A percentile compares a stretch with the other conserved stretches of the same genome.
These are phyloP conservation scores for Phialocephala sp. DNA, from an alignment of 2,329 filamentous ascomycete genomes.

Conservation along the genomic window DNA sequence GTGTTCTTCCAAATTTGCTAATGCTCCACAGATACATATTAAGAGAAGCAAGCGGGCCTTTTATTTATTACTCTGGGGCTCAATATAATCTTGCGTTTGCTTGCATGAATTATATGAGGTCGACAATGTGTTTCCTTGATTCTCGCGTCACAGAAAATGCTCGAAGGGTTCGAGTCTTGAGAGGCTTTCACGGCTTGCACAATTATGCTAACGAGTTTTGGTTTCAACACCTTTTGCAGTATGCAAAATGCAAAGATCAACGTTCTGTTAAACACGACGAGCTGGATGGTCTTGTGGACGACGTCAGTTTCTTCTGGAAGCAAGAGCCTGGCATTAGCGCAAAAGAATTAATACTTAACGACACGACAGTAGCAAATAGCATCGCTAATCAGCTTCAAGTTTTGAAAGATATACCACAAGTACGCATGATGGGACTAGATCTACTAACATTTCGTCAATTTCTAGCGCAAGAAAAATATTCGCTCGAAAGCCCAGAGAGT, in stretches of 20 bases:
- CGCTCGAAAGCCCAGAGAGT: conserved; percentile 17
- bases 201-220: conserved; percentile 28
- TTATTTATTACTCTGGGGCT: conserved; percentile 17
- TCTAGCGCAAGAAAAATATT: conserved; percentile 22
- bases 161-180: conserved; percentile 14
- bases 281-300: conserved; percentile 9
- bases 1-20: neutral
- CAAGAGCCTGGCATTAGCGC: conserved; percentile 12
- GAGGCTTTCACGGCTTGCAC: conserved; percentile 27
- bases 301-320: conserved; percentile 21
- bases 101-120: conserved; percentile 22
- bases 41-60: conserved; percentile 13
- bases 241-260: conserved; percentile 16
- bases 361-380: conserved; percentile 18
- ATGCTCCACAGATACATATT: conserved; percentile 20
- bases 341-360: conserved; percentile 16
- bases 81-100: conserved; percentile 25
- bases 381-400: conserved; percentile 17
- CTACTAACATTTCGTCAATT: conserved; percentile 23
- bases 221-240: conserved; percentile 29
- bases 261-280: conserved; percentile 20
- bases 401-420: conserved; percentile 2
- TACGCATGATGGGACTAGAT: conserved; percentile 21
- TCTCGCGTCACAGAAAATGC: neutral
- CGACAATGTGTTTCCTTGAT: conserved; percentile 17